Percentiles rank a stretch among this genome's conserved stretches.
phyloP scores from a whole-genome alignment of 2,329 filamentous ascomycete genomes.

The Daldinia eschscholtzii region DNA sequence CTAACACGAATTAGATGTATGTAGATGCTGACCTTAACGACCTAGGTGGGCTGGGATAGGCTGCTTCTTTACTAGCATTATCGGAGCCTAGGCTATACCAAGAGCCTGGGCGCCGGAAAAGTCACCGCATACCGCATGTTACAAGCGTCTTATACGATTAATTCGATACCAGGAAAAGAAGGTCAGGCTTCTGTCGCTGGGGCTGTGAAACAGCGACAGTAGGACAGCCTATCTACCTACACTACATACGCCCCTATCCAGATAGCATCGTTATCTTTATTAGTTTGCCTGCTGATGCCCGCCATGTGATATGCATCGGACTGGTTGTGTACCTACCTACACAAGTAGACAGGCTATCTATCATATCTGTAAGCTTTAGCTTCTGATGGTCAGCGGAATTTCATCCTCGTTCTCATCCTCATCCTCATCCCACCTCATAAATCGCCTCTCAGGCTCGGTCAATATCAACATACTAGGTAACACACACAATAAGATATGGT shows the following conservation, averaged over 20 bases:
- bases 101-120: constrained; percentile 33
- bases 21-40: constrained; percentile 4
- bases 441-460: not conserved
- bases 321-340: not conserved
- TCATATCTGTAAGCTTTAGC: not conserved
- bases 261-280: not conserved
- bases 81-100: constrained; percentile 34
- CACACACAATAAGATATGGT: not conserved
- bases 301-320: not conserved
- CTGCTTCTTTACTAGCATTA: not conserved
- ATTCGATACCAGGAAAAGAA: constrained; percentile 28
- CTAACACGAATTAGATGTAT: not conserved
- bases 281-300: not conserved
- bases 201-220: not conserved
- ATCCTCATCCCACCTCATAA: not conserved
- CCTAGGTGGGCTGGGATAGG: constrained; percentile 4
- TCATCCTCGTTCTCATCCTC: not conserved
- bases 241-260: not conserved
- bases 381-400: not conserved
- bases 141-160: not conserved
- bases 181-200: constrained; percentile 7
- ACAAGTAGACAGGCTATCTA: too few relatives aligned
- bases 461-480: not conserved
- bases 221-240: not conserved
- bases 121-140: constrained; percentile 12